Conservation (phyloP, 78 protist genomes). For the Planoprotostelium fungivorum region DNA sequence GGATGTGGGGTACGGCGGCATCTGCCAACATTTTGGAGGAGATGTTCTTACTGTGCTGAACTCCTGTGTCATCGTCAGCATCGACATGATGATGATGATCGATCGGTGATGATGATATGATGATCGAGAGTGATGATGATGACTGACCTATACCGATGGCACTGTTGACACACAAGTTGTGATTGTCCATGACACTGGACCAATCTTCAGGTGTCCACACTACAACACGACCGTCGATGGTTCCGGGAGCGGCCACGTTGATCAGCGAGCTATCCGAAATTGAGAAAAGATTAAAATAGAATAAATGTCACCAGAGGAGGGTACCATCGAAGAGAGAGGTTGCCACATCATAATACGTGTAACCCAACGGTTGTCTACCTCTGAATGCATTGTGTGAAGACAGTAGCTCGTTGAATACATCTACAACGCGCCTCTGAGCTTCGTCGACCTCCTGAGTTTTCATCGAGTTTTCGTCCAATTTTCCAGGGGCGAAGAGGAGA, state of each 20-base stretch:
- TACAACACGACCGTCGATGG: background rate
- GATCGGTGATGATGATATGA: no score
- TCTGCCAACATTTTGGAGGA: background rate
- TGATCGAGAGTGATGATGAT: background rate
- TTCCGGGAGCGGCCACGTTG: background rate
- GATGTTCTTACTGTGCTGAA: background rate
- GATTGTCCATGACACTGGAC: background rate
- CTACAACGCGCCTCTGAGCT: background rate
- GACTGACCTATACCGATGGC: background rate
- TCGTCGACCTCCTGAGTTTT: no score
- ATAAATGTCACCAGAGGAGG: background rate
- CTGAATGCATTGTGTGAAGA: background rate
- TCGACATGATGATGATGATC: no score
- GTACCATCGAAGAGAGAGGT: background rate
- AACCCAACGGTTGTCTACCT: background rate
- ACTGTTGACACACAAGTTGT: background rate
- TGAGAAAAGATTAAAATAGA: background rate
- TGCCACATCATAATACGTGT: background rate
- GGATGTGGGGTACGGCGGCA: background rate
- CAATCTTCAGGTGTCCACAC: background rate
- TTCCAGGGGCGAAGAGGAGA: no score
- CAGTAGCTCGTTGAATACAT: background rate
- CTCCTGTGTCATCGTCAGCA: no score
- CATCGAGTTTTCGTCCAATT: no score
- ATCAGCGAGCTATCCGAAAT: background rate